Evolutionary conservation across 2,329 filamentous ascomycete species (phyloP).

Genomic region (Aspergillus ochraceus): DNA sequence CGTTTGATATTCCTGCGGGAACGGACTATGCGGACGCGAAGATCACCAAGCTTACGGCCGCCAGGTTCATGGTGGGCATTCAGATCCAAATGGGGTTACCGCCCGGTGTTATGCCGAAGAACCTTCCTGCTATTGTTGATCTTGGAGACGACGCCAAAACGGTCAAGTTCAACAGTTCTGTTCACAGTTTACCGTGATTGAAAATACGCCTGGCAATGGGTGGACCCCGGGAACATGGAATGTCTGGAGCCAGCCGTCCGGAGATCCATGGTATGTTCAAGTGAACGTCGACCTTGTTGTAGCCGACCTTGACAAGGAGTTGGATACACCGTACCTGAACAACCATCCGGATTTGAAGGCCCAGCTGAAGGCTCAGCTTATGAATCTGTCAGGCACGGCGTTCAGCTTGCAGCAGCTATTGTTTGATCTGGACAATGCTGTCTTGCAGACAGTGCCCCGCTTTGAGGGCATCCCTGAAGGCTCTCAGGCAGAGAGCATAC

Average conservation of each 20-base stretch:
- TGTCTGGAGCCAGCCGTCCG: slow-evolving; percentile 1
- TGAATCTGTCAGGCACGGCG: slow-evolving; percentile 8
- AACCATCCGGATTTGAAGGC: not conserved
- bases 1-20: slow-evolving; percentile 1
- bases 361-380: not conserved
- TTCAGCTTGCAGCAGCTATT: slow-evolving; percentile 12
- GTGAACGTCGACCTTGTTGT: slow-evolving; percentile 1
- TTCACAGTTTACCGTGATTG: not conserved
- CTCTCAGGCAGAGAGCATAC: not conserved
- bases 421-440: slow-evolving; percentile 7
- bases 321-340: slow-evolving; percentile 4
- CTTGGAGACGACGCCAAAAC: not conserved
- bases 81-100: slow-evolving; percentile 8
- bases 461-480: not conserved
- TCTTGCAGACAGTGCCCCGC: not conserved
- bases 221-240: not conserved
- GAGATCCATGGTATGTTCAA: slow-evolving; percentile 3
- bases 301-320: slow-evolving; percentile 1
- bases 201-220: not conserved
- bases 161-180: slow-evolving; percentile 8
- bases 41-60: not conserved
- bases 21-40: not conserved
- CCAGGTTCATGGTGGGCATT: slow-evolving; percentile 1
- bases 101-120: not conserved
- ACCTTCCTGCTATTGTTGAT: slow-evolving; percentile 2